Base-by-base conservation (phyloP, 2,329 filamentous ascomycete species). In the Cordyceps farinosa region DNA sequence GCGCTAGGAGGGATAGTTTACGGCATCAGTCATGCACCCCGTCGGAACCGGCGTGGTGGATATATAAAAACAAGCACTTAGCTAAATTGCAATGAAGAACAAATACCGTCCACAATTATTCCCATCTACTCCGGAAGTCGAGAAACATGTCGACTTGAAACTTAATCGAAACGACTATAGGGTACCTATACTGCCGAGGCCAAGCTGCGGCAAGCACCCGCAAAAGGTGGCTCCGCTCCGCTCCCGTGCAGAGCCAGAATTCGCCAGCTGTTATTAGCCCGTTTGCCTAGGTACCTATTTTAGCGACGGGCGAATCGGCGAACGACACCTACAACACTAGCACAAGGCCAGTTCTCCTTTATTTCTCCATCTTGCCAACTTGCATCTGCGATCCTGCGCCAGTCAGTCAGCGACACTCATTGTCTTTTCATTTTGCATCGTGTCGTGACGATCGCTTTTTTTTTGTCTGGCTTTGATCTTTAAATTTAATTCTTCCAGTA, bases 291-390 rank as follows among this genome's bases (percentile, higher is more conserved):
- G 22, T 22, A 22, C 22, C 22, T 22, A 22, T 22, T 22, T 22
- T 22, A 22, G 22, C 22, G 22, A 27, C 29, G n/a, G 47, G 60
- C 42, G 52, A 51, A 52, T 56, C 44, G 44, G 34, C 60, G 44
- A 62, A 55, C 60, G 32, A 48, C 32, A 42, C 22, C 22, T 52
- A 29, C 29, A 15, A 44, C 44, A 50, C 9, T 30, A 34, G 58
- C 32, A 54, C 44, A 56, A 56, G 22, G 60, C 60, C 60, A 62
- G 44, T 62, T 62, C 60, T 62, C 60, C 60, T 62, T 62, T 45
- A 57, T 55, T 22, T 61, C 51, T 62, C 52, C 51, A 56, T 62
- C 60, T 62, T 56, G 52, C 15, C 60, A 56, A 62, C 52, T 62
- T 62, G 60, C 60, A 42, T 62, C 52, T 56, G 51, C 22, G 40